Evolutionary conservation across 768 basidiomycete genomes (phyloP), one percentile per base, ranked within the genome.

Genomic region (Phaeotremella skinneri): DNA sequence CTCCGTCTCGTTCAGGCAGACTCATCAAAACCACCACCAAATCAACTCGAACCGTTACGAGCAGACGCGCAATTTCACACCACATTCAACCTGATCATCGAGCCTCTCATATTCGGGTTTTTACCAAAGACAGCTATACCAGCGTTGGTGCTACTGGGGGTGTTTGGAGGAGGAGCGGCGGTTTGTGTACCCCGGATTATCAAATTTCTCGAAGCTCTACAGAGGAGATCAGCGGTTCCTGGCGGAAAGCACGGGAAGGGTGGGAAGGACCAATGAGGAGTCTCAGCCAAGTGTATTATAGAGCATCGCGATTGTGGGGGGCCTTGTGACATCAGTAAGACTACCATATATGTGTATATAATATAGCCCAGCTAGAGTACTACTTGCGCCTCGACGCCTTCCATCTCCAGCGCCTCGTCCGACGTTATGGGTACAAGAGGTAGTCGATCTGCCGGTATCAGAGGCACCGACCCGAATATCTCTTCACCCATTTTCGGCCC

Each of bases 371-470:
- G n/a, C 37, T 48, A 69, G 16, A 70, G 21, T 14, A 70, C 69
- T 11, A 67, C 69, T 2, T 64, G 61, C 14, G 57, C 64, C 49
- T 71, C 69, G 4, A 71, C 69, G 25, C 66, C 69, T 30, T 56
- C 52, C 47, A 71, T 54, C 45, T 71, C 69, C 34, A 45, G 58
- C 1, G 60, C 59, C 23, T 71, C 69, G 23, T 70, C 66, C 16
- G 58, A 27, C 16, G 37, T 59, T 43, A 56, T 49, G 32, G 50
- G 21, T 13, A 45, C 43, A 11, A 45, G 23, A 45, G 43, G 43
- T 45, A 45, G 23, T 6, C 7, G 7, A 45, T 45, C 9, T 9
- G 13, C 43, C 9, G 11, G 9, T 39, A 9, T 39, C 37, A 39
- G 11, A n/a, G n/a, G n/a, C n/a, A n/a, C 37, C 9, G 21, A 48